These are phyloP conservation scores for Cynara cardunculus DNA, from an alignment of 129 eudicot species.

Conservation along the genomic window DNA sequence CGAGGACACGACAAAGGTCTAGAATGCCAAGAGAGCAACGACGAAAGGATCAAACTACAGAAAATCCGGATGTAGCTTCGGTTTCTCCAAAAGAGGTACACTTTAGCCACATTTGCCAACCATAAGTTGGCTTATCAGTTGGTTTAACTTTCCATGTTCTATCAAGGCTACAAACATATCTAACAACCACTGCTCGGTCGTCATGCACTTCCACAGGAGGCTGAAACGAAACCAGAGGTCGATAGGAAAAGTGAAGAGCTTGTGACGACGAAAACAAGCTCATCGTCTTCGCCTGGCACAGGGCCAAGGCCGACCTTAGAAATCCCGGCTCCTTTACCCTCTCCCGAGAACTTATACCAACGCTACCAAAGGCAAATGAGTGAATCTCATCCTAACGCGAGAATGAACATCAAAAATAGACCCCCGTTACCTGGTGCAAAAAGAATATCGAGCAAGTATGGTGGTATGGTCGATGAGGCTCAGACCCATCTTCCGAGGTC, in stretches of 20 bases:
- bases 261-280: not conserved
- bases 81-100: conserved; percentile 30
- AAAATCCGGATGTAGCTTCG: conserved; percentile 22
- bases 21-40: conserved; percentile 17
- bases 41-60: conserved; percentile 21
- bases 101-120: not conserved
- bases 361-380: conserved; percentile 15
- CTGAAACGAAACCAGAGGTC: conserved; percentile 8
- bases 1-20: conserved; percentile 32
- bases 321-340: conserved; percentile 7
- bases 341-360: not conserved
- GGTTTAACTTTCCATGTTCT: too few relatives aligned
- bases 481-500: conserved; percentile 40
- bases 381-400: conserved; percentile 28
- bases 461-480: conserved; percentile 8
- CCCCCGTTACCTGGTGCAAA: conserved; percentile 37
- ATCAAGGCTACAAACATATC: too few relatives aligned
- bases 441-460: conserved; percentile 19
- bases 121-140: too few relatives aligned
- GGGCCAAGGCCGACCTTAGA: not conserved
- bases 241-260: conserved; percentile 7
- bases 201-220: too few relatives aligned
- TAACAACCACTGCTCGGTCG: too few relatives aligned
- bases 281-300: not conserved
- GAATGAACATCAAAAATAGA: conserved; percentile 26